phyloP scores from a whole-genome alignment of 208 protist genomes.

The Acanthamoeba culbertsoni region DNA sequence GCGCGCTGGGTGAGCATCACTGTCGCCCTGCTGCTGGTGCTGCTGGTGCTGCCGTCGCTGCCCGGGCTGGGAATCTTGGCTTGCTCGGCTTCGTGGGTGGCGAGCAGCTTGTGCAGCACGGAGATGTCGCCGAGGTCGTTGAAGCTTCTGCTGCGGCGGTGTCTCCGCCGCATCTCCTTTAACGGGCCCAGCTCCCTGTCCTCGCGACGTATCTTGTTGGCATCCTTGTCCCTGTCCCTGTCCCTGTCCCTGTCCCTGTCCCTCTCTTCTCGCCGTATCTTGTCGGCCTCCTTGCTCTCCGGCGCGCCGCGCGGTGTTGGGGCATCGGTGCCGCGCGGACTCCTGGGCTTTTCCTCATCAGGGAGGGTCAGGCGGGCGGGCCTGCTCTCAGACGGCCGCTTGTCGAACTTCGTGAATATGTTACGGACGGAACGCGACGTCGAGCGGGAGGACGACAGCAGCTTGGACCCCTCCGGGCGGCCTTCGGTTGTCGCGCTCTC shows the following conservation, averaged over 20 bases:
- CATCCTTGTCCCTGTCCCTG: background rate
- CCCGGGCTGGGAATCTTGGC: background rate
- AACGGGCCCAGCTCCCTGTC: background rate
- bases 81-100: background rate
- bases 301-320: background rate
- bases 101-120: background rate
- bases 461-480: background rate
- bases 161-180: background rate
- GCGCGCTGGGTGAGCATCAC: no score
- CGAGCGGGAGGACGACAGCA: background rate
- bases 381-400: background rate
- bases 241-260: background rate
- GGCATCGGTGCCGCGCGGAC: background rate
- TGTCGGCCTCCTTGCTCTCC: background rate
- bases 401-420: slow-evolving; percentile 15
- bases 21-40: background rate
- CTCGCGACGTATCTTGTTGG: background rate
- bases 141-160: slow-evolving; percentile 7
- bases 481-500: no score
- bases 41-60: background rate
- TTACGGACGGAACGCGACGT: background rate
- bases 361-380: background rate
- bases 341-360: slow-evolving; percentile 13
- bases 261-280: background rate
- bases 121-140: slow-evolving; percentile 3